phyloP scores from a whole-genome alignment of 495 filamentous ascomycete genomes.

The Hypoxylon lienhwacheense region DNA sequence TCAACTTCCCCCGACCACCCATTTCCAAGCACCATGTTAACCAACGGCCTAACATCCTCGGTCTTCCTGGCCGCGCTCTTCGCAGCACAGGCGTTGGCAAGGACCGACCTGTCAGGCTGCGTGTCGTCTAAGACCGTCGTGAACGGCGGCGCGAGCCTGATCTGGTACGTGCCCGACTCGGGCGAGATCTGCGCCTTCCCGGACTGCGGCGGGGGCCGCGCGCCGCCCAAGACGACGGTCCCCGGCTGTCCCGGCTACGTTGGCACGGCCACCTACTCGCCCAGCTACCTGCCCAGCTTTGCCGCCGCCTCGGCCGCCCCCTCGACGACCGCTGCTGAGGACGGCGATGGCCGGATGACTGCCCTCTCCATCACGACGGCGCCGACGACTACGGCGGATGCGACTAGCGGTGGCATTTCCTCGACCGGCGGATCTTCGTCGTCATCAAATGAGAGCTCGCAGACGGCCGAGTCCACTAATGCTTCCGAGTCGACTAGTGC shows the following conservation, averaged over 20 bases:
- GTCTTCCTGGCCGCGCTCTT: constrained; percentile 28
- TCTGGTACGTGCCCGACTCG: constrained; percentile 56
- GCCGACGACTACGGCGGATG: constrained; percentile 6
- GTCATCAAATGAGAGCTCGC: constrained; percentile 7
- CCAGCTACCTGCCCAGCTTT: constrained; percentile 51
- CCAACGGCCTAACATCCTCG: constrained; percentile 20
- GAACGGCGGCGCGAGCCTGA: constrained; percentile 48
- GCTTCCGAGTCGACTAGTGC: background rate
- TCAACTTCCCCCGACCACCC: background rate
- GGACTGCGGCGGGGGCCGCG: constrained; percentile 67
- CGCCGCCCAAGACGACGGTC: constrained; percentile 60
- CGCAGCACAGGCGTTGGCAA: constrained; percentile 40
- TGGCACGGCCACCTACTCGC: constrained; percentile 57
- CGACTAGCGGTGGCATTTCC: background rate
- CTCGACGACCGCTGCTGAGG: background rate
- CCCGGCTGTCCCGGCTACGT: constrained; percentile 60
- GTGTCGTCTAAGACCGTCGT: constrained; percentile 34
- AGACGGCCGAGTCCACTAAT: constrained; percentile 9
- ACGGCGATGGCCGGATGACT: background rate
- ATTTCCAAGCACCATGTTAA: constrained; percentile 18
- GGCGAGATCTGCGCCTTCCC: constrained; percentile 63
- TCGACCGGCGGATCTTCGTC: constrained; percentile 17
- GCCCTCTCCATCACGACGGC: constrained; percentile 13
- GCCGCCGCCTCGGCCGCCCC: background rate
- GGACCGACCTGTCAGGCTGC: constrained; percentile 53